Conservation (phyloP, 1,284 basidiomycete genomes). For the Phellinidium pouzarii region DNA sequence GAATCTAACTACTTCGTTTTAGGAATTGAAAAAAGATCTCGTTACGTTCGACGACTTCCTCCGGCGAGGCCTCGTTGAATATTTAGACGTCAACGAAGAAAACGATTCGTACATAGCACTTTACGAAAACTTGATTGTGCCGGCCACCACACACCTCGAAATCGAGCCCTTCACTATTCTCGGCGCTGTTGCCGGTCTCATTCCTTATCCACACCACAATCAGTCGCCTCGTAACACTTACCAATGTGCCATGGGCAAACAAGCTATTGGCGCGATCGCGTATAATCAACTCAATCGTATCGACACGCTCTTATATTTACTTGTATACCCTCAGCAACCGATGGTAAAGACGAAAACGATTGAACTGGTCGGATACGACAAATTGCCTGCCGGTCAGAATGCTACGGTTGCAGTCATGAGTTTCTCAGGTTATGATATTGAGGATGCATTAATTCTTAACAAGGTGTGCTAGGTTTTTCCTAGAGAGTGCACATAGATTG, state of each 20-base stretch:
- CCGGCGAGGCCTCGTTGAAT: constrained; percentile 93
- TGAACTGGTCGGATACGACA: constrained; percentile 94
- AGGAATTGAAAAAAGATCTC: constrained; percentile 77
- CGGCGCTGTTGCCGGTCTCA: constrained; percentile 95
- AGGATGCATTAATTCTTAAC: constrained; percentile 97
- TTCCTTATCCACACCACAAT: constrained; percentile 99
- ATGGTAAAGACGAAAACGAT: constrained; percentile 99
- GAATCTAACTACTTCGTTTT: constrained; percentile 7
- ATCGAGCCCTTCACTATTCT: constrained; percentile 99
- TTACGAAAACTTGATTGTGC: constrained; percentile 85
- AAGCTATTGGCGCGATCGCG: constrained; percentile 98
- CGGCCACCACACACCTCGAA: constrained; percentile 89
- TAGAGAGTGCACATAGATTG: constrained; percentile 6
- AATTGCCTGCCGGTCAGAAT: constrained; percentile 96
- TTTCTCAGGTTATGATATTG: constrained; percentile 99
- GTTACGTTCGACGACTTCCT: constrained; percentile 95
- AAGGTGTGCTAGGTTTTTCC: constrained; percentile 49
- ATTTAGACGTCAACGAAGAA: constrained; percentile 99
- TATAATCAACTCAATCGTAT: constrained; percentile 98
- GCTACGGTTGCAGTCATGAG: constrained; percentile 99
- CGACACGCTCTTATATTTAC: constrained; percentile 96
- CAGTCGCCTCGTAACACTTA: constrained; percentile 99
- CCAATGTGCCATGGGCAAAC: constrained; percentile 99
- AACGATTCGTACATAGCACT: constrained; percentile 96
- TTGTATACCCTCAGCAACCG: constrained; percentile 98